Percentiles rank a stretch among this genome's conserved stretches.
These are phyloP conservation scores for Trametes villosa DNA, from an alignment of 768 basidiomycete genomes.

Conservation along the genomic window DNA sequence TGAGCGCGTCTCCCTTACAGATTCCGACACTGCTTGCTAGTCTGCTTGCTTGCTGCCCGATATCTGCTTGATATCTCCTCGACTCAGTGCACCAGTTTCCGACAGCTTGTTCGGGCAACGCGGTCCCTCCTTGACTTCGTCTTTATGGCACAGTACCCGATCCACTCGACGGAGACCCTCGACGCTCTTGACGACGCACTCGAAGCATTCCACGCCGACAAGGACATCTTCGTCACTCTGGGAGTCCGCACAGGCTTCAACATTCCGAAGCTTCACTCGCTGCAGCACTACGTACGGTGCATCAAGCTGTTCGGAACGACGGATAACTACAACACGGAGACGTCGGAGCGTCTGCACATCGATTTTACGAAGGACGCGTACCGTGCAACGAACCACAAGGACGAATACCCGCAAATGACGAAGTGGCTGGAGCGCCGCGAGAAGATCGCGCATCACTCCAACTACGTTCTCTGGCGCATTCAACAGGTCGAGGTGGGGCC, in stretches of 20 bases:
- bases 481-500: background rate
- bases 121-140: constrained; percentile 44
- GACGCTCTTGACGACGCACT: constrained; percentile 32
- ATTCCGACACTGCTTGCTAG: too few species aligned
- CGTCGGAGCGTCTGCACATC: constrained; percentile 44
- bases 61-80: too few species aligned
- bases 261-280: constrained; percentile 34
- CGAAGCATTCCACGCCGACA: constrained; percentile 41
- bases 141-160: constrained; percentile 40
- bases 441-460: constrained; percentile 7
- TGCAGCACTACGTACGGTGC: constrained; percentile 16
- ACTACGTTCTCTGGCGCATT: constrained; percentile 12
- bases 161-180: constrained; percentile 39
- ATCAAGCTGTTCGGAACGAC: constrained; percentile 15
- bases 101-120: constrained; percentile 30
- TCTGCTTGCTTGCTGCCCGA: too few species aligned
- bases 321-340: constrained; percentile 22
- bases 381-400: background rate
- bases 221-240: constrained; percentile 40
- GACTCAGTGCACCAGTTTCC: too few species aligned
- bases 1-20: too few species aligned
- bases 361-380: constrained; percentile 40
- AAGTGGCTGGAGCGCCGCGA: constrained; percentile 13
- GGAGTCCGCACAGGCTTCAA: constrained; percentile 42
- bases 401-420: constrained; percentile 16